Evolutionary conservation across 2,329 filamentous ascomycete genomes (phyloP), one percentile per base, ranked within the genome.

Genomic region (Macrophomina tecta): DNA sequence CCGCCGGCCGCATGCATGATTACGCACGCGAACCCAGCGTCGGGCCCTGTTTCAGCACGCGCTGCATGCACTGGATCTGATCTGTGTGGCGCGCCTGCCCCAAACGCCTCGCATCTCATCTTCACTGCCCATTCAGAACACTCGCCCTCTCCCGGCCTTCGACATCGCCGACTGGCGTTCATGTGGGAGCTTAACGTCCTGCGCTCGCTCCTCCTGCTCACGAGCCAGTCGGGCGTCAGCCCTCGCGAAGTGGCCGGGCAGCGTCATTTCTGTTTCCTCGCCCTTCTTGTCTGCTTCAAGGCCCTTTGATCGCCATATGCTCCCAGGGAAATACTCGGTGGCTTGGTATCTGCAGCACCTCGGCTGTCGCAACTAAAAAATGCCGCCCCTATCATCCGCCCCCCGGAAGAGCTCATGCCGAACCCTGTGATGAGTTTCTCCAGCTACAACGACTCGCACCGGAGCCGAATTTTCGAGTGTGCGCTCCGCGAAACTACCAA

Each of bases 31-130:
- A 36, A 38, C 58, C 28, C 58, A 18, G 58, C 45, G 58, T 48
- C 58, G 58, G 58, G 58, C 58, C 45, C 58, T 49, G 58, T 62
- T 62, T 62, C 58, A 62, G 58, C 58, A 62, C 7, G 42, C 58
- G 58, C 58, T 49, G 58, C 58, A 62, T 40, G 58, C n/a, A 40
- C 58, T 48, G 34, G 58, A 61, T 61, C 58, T 62, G 42, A 45
- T 45, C 45, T 62, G 58, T 62, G 58, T 42, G 42, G 40, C 38
- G 16, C 28, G 16, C 58, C 14, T 9, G 18, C 58, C 23, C 36
- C 42, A 34, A 36, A 49, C 58, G 32, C 58, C 58, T 62, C 42
- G 38, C 48, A 62, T 62, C 49, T 62, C 58, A 62, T 32, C n/a
- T 12, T 9, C 40, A 40, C 56, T 46, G 11, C 16, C 55, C 56